Base-by-base conservation (phyloP, 2,329 filamentous ascomycete genomes). In the Curvularia sp. region DNA sequence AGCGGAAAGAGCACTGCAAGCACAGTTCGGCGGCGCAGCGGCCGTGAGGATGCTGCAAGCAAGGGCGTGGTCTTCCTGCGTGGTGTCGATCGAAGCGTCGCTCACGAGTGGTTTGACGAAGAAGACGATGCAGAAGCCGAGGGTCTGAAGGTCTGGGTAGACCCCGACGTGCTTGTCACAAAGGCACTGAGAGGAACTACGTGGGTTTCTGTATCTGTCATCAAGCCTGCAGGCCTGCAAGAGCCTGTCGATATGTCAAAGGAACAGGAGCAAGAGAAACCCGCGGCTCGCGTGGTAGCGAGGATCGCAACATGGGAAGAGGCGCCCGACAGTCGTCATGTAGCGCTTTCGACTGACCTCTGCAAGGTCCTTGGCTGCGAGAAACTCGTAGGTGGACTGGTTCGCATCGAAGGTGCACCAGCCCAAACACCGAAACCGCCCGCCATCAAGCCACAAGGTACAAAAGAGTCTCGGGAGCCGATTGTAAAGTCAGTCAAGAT, bases 371-470 rank as follows among this genome's bases (percentile, higher is more conserved):
- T 99, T 21, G 89, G 88, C 2, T 87, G 86, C 51, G 81, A 86
- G 38, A 88, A 87, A 1, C 84, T 96, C 50, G 90, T 96, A 9
- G 95, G 95, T 12, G 92, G 93, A 0, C 86, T 98, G 41, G 85
- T 97, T 55, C 92, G 94, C 60, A 83, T 99, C 28, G 93, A 98
- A 73, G 88, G 91, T 9, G 93, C 94, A 1, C 87, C 91, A 13
- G 80, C 84, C 39, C 90, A 89, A 51, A 80, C 92, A n/a, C 82
- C 88, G 5, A 86, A 87, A 57, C 87, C 86, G 39, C 82, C 86
- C 0, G 77, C 79, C 1, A 78, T 80, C 36, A 76, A 74, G 49
- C 48, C 71, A 8, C 59, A 69, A 21, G 63, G 60, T 8, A 54
- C 67, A 6, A 81, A 80, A 36, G 69, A 78, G 61, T 47, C 69